phyloP scores from a whole-genome alignment of 352 stramenopile species.

The Phytophthora multivora region DNA sequence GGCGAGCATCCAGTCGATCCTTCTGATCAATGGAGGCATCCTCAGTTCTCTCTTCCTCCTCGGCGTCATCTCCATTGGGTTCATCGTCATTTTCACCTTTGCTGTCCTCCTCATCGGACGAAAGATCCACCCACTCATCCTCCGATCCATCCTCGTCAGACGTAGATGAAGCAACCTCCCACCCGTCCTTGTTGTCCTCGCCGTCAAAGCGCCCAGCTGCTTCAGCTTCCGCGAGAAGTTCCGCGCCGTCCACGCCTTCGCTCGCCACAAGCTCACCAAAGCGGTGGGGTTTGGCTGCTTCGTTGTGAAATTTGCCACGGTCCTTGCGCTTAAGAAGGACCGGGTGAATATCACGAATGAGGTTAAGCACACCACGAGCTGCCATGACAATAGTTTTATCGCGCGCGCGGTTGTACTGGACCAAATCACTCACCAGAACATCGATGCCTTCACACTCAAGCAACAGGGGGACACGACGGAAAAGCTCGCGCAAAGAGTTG shows the following conservation, averaged over 20 bases:
- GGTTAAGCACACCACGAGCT: constrained; percentile 95
- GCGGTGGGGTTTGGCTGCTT: constrained; percentile 83
- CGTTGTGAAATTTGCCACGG: constrained; percentile 92
- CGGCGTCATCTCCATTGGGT: constrained; percentile 40
- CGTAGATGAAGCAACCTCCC: constrained; percentile 74
- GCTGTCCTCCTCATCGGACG: constrained; percentile 62
- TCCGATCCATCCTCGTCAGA: constrained; percentile 70
- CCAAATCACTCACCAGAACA: constrained; percentile 91
- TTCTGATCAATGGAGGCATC: constrained; percentile 54
- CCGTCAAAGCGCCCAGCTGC: constrained; percentile 73
- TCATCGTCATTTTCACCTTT: constrained; percentile 55
- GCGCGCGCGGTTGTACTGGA: constrained; percentile 95
- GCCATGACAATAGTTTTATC: constrained; percentile 98
- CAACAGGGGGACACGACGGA: constrained; percentile 93
- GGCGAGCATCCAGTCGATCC: constrained; percentile 86
- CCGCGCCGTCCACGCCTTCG: constrained; percentile 95
- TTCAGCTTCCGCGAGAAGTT: constrained; percentile 91
- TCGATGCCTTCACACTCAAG: constrained; percentile 94
- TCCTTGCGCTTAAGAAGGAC: constrained; percentile 96
- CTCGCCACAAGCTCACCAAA: constrained; percentile 92
- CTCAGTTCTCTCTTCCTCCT: constrained; percentile 53
- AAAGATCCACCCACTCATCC: constrained; percentile 78
- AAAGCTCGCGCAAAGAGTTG: constrained; percentile 96
- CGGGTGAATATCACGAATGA: constrained; percentile 96
- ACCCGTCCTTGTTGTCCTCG: constrained; percentile 85